Evolutionary conservation across 2,329 filamentous ascomycete species (phyloP), one percentile per base, ranked within the genome.

Genomic region (Hypoxylon sp.): DNA sequence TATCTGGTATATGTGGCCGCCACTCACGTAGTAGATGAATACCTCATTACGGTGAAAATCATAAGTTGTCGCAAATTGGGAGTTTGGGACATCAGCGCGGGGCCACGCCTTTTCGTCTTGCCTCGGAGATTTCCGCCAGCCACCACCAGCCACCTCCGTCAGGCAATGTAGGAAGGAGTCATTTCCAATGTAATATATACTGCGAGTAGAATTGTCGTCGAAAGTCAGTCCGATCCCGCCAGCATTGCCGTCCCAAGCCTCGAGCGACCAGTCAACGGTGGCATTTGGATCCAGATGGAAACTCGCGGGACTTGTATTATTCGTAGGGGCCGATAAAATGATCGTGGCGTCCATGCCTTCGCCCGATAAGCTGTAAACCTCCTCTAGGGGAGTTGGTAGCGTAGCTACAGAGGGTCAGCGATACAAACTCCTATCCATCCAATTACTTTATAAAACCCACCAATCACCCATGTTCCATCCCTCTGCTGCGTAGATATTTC

Each of bases 111-210:
- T n/a, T 28, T 32, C 25, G 1, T 17, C 25, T 10, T 50, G 25
- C 3, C 48, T 32, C 2, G 13, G 25, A 7, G 25, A 30, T 1
- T 17, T 32, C 14, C 32, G 23, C 48, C 48, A 50, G 25, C 14
- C 5, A 2, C 25, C 48, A 13, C 32, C n/a, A n/a, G n/a, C 13
- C 7, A 50, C 3, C 14, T 50, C 48, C 4, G n/a, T 32, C 14
- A 50, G 7, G 11, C 25, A 11, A 32, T 50, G 25, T 32, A 50
- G 21, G 14, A 30, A 6, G 4, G 48, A 50, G 6, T 50, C 48
- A 10, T 28, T 50, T 4, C 25, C 69, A 46, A 68, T 67, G 28
- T 69, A 73, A 43, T 67, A 73, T 19, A 69, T 53, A 45, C 21
- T 64, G 17, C 53, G 56, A 14, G 34, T 50, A 13, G 51, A 51